phyloP scores from a whole-genome alignment of 176 grass and related monocot species.

The Eleusine indica region DNA sequence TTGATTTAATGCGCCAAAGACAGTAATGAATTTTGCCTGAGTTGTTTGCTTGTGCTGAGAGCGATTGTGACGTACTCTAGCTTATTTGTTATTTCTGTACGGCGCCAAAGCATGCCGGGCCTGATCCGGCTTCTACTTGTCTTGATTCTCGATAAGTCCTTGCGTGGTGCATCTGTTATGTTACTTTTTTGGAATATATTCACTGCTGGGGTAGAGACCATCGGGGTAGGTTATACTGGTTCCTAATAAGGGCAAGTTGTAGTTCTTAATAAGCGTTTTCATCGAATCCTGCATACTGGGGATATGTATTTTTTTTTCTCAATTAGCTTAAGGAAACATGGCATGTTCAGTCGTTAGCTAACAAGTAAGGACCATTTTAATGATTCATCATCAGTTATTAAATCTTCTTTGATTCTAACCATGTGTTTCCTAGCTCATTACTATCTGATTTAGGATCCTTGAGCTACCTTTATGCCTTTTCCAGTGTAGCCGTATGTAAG shows the following conservation, averaged over 20 bases:
- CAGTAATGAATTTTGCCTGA: not conserved
- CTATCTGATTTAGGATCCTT: not conserved
- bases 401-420: not conserved
- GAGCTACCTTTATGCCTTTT: not conserved
- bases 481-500: not conserved
- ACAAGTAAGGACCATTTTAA: not conserved
- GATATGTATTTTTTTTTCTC: not conserved
- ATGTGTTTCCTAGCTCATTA: not conserved
- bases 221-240: not conserved
- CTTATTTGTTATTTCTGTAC: not conserved
- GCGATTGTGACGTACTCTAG: not conserved
- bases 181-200: not conserved
- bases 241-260: no score
- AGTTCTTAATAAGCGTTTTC: not conserved
- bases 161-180: not conserved
- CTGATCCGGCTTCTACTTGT: not conserved
- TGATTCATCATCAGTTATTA: not conserved
- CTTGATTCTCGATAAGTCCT: not conserved
- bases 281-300: not conserved
- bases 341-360: not conserved
- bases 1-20: conserved; percentile 14
- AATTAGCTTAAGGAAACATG: not conserved
- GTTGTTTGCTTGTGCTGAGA: not conserved
- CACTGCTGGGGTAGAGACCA: not conserved
- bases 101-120: not conserved